phyloP scores from a whole-genome alignment of 2,329 filamentous ascomycete genomes.

The Paraconiothyrium sp. region DNA sequence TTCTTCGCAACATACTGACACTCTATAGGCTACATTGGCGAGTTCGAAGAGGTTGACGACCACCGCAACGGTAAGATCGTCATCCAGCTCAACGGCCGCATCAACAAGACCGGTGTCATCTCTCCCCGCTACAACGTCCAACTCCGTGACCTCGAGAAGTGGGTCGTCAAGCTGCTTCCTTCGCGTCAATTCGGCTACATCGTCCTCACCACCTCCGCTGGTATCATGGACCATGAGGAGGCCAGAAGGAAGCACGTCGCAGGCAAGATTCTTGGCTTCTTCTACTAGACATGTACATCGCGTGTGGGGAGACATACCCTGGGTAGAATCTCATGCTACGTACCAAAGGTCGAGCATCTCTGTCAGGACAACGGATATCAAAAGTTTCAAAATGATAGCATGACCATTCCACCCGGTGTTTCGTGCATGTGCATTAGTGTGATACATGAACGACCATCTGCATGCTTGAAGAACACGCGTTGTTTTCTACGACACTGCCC shows the following conservation, averaged over 20 bases:
- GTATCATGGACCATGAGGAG: conserved; percentile 99
- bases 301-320: conserved; percentile 42
- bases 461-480: not conserved
- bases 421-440: too few relatives aligned
- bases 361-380: conserved; percentile 44
- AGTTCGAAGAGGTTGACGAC: conserved; percentile 99
- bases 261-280: conserved; percentile 99
- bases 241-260: conserved; percentile 98
- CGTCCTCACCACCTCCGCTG: conserved; percentile 97
- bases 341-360: conserved; percentile 36
- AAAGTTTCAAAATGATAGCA: conserved; percentile 37
- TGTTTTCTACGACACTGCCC: not conserved
- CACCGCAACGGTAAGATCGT: conserved; percentile 99
- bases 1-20: conserved; percentile 86
- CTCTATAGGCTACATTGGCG: conserved; percentile 89
- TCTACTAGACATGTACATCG: conserved; percentile 74
- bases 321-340: conserved; percentile 35
- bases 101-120: conserved; percentile 99
- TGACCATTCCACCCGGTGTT: too few relatives aligned
- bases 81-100: conserved; percentile 91
- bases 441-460: not conserved
- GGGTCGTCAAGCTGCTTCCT: conserved; percentile 98
- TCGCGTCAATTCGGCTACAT: conserved; percentile 99
- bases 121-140: conserved; percentile 99
- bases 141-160: conserved; percentile 98